These are phyloP conservation scores for Somion occarium DNA, from an alignment of 1,284 basidiomycete genomes.

Conservation along the genomic window DNA sequence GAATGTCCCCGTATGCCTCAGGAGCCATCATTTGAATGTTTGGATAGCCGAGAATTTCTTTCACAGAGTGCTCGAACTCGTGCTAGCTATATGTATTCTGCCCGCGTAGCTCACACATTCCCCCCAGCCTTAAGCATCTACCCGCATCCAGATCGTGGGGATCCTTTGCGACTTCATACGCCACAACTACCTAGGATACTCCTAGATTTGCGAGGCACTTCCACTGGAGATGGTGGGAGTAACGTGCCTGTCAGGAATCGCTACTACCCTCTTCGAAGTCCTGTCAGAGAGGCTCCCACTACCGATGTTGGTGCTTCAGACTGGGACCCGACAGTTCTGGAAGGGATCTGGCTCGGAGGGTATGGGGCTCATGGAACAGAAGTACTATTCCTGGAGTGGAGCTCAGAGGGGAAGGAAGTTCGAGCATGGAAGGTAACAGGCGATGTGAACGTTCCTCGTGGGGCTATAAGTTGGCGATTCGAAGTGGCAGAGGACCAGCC, in stretches of 20 bases:
- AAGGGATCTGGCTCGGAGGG: conserved; percentile 20
- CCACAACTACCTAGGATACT: not conserved
- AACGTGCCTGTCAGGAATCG: conserved; percentile 10
- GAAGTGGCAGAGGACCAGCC: not conserved
- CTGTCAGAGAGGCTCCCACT: not conserved
- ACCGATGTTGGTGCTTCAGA: conserved; percentile 8
- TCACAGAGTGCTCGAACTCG: not conserved
- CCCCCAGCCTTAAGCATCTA: not conserved
- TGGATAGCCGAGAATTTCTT: not conserved
- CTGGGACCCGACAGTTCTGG: conserved; percentile 12
- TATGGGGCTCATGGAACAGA: conserved; percentile 19
- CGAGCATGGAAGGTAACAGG: conserved; percentile 19
- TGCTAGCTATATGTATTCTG: not conserved
- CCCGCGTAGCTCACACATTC: not conserved
- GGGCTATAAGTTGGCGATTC: conserved; percentile 14
- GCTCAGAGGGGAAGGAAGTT: conserved; percentile 7
- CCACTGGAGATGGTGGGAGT: not conserved
- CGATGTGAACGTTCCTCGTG: conserved; percentile 18
- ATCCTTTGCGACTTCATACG: not conserved
- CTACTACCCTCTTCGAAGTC: conserved; percentile 18
- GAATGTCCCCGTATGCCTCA: conserved; percentile 13
- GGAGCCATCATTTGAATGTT: conserved; percentile 6
- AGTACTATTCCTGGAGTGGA: conserved; percentile 16
- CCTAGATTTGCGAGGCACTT: not conserved
- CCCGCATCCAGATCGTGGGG: not conserved